These are phyloP conservation scores for Clarireedia hainanense DNA, from an alignment of 2,329 filamentous ascomycete species.

Conservation along the genomic window DNA sequence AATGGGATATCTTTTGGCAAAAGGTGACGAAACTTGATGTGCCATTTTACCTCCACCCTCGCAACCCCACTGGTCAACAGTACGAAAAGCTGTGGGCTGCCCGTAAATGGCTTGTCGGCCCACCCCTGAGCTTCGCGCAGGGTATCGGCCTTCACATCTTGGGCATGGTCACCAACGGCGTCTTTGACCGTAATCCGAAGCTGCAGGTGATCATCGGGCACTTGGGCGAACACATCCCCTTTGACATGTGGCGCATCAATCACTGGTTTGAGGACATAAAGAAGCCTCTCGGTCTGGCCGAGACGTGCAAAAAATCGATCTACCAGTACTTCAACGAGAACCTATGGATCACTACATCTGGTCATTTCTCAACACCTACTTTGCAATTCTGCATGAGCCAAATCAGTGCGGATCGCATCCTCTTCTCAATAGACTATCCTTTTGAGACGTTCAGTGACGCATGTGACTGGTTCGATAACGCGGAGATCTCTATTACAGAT, in stretches of 20 bases:
- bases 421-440: slow-evolving; percentile 48
- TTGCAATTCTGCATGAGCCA: slow-evolving; percentile 42
- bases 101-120: slow-evolving; percentile 51
- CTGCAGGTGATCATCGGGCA: slow-evolving; percentile 41
- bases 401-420: slow-evolving; percentile 40
- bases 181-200: slow-evolving; percentile 41
- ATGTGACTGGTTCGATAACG: slow-evolving; percentile 35
- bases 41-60: slow-evolving; percentile 55
- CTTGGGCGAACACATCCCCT: slow-evolving; percentile 41
- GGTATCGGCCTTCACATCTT: slow-evolving; percentile 51
- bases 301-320: slow-evolving; percentile 36
- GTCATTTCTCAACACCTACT: slow-evolving; percentile 46
- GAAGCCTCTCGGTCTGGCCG: slow-evolving; percentile 28
- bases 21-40: slow-evolving; percentile 51
- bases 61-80: slow-evolving; percentile 47
- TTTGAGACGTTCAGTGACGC: slow-evolving; percentile 39
- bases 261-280: slow-evolving; percentile 49
- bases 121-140: slow-evolving; percentile 50
- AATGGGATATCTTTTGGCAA: slow-evolving; percentile 56
- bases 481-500: slow-evolving; percentile 32
- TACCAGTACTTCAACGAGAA: slow-evolving; percentile 47
- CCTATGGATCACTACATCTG: slow-evolving; percentile 49
- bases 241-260: slow-evolving; percentile 43
- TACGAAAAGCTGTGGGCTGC: slow-evolving; percentile 51
- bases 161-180: slow-evolving; percentile 41